phyloP scores from a whole-genome alignment of 306 rosid genomes.

The Quercus dentata region DNA sequence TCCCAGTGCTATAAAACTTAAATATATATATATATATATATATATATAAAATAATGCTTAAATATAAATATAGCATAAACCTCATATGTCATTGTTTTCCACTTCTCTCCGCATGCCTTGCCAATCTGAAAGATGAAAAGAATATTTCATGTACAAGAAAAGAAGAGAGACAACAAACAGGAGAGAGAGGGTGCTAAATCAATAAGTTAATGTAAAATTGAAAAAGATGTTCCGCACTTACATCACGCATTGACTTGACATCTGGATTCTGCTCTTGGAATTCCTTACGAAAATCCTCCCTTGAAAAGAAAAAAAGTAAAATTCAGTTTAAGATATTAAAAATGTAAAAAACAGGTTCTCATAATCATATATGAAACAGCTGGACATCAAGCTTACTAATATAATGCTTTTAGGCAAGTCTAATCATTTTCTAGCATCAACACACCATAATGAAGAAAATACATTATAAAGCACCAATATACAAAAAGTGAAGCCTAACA shows the following conservation, averaged over 20 bases:
- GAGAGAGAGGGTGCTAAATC: background rate
- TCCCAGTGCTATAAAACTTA: background rate
- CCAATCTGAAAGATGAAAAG: slow-evolving; percentile 63
- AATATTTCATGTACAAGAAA: background rate
- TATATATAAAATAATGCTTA: background rate
- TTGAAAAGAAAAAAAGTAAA: slow-evolving; percentile 33
- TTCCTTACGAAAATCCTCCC: slow-evolving; percentile 94
- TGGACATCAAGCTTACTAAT: slow-evolving; percentile 7
- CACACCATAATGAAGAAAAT: slow-evolving; percentile 1
- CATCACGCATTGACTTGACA: slow-evolving; percentile 86
- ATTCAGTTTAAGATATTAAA: slow-evolving; percentile 16
- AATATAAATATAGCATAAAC: slow-evolving; percentile 36
- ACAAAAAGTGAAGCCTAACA: background rate
- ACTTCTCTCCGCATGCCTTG: slow-evolving; percentile 94
- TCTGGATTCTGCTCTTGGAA: slow-evolving; percentile 81
- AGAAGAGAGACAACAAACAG: background rate
- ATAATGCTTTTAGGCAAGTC: slow-evolving; percentile 3
- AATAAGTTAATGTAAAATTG: background rate
- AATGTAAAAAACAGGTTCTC: slow-evolving; percentile 8
- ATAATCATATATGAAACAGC: slow-evolving; percentile 1
- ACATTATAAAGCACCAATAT: slow-evolving; percentile 4
- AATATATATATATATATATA: background rate
- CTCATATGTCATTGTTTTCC: slow-evolving; percentile 96
- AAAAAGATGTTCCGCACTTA: slow-evolving; percentile 27
- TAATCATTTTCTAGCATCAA: slow-evolving; percentile 5